Conservation (phyloP, 768 basidiomycete genomes). For the Termitomyces sp. region DNA sequence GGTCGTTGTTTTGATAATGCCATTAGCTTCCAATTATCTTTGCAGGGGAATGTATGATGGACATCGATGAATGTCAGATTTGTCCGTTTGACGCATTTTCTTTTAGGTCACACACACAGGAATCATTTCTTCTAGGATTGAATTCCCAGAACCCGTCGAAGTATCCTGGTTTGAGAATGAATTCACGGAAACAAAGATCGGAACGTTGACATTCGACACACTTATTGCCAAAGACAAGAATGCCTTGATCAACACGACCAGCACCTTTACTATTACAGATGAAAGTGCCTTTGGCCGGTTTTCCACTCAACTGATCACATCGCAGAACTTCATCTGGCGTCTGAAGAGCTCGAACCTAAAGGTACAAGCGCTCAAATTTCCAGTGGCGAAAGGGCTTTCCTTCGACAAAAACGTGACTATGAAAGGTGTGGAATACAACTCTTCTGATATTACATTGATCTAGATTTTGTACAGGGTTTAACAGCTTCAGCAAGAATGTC, state of each 20-base stretch:
- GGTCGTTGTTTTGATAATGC: not conserved
- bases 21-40: constrained; percentile 43
- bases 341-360: constrained; percentile 50
- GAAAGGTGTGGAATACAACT: constrained; percentile 34
- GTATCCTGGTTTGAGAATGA: constrained; percentile 55
- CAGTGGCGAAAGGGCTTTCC: constrained; percentile 56
- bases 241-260: constrained; percentile 58
- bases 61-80: not conserved
- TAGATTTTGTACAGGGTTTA: constrained; percentile 37
- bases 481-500: constrained; percentile 57
- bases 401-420: constrained; percentile 59
- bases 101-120: constrained; percentile 61
- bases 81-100: not conserved
- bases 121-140: constrained; percentile 56
- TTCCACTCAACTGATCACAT: constrained; percentile 59
- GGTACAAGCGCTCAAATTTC: constrained; percentile 65
- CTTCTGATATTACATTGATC: not conserved
- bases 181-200: constrained; percentile 44
- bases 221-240: constrained; percentile 50
- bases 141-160: constrained; percentile 51
- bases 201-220: constrained; percentile 42
- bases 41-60: constrained; percentile 47
- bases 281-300: constrained; percentile 57
- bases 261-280: constrained; percentile 52
- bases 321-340: constrained; percentile 64